Evolutionary conservation across 345 rosid species (phyloP).

Genomic region (Sonneratia alba): DNA sequence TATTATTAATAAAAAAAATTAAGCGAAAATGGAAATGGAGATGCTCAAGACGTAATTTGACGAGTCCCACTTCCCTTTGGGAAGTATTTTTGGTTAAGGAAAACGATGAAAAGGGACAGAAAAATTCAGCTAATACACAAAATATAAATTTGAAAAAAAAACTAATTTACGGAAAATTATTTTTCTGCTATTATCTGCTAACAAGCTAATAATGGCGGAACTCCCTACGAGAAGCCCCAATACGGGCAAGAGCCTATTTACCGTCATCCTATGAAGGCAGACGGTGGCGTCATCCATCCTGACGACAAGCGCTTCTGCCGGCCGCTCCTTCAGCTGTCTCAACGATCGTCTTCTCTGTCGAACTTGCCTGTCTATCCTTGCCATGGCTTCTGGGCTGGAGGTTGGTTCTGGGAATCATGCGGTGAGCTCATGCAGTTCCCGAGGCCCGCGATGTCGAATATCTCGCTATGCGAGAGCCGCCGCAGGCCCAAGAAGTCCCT

Average conservation of each 20-base stretch:
- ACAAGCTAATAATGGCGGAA: background rate
- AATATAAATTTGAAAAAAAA: constrained; percentile 2
- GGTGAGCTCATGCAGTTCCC: constrained; percentile 38
- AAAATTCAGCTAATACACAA: background rate
- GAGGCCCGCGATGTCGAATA: constrained; percentile 57
- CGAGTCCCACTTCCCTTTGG: constrained; percentile 31
- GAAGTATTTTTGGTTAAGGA: constrained; percentile 15
- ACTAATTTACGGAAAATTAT: background rate
- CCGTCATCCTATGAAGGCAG: no score
- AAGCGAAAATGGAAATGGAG: background rate
- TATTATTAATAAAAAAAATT: background rate
- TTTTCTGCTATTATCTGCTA: background rate
- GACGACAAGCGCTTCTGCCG: no score
- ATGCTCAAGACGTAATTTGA: constrained; percentile 4
- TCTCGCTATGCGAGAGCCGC: constrained; percentile 61
- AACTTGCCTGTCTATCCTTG: constrained; percentile 38
- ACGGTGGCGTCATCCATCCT: no score
- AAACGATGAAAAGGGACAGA: background rate
- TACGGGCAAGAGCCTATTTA: no score
- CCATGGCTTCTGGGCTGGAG: constrained; percentile 39
- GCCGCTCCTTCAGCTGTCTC: no score
- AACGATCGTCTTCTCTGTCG: no score
- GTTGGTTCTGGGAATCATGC: background rate
- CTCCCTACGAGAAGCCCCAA: no score
- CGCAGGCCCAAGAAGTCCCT: constrained; percentile 84